phyloP scores from a whole-genome alignment of 352 stramenopile species.

The Elongisporangium anandrum region DNA sequence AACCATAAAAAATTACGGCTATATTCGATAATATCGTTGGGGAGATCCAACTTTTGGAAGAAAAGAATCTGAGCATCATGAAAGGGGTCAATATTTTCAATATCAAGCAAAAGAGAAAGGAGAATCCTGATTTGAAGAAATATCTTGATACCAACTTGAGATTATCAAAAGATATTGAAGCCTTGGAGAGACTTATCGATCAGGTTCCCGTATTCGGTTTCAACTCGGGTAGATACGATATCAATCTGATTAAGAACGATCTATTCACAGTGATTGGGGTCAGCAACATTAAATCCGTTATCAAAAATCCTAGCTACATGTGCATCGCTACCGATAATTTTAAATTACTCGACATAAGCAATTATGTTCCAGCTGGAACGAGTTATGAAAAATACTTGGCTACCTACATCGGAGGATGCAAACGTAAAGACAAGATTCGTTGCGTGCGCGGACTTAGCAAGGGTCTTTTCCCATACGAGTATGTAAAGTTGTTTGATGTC shows the following conservation, averaged over 20 bases:
- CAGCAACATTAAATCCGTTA: conserved; percentile 11
- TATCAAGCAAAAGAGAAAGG: too few species aligned
- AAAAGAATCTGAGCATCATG: too few species aligned
- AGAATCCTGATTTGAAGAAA: too few species aligned
- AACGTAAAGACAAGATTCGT: conserved; percentile 24
- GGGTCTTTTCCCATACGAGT: conserved; percentile 25
- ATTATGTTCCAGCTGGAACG: conserved; percentile 28
- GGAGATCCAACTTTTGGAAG: too few species aligned
- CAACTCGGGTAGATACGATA: conserved; percentile 16
- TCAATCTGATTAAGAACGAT: conserved; percentile 29
- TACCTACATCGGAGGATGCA: conserved; percentile 26
- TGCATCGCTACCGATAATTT: conserved; percentile 18
- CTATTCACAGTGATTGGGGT: conserved; percentile 11
- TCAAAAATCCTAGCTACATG: conserved; percentile 26
- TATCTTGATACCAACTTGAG: too few species aligned
- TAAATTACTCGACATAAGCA: conserved; percentile 27
- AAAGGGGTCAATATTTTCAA: too few species aligned
- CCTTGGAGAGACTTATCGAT: too few species aligned
- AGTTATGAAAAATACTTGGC: conserved; percentile 17
- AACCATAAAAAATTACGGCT: too few species aligned
- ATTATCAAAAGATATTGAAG: too few species aligned
- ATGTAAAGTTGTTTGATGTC: conserved; percentile 22
- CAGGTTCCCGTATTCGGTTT: conserved; percentile 1
- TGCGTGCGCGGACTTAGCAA: conserved; percentile 17
- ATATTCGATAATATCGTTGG: too few species aligned